Conservation (phyloP, 169 alveolate genomes). For the Pseudocohnilembus persalinus region DNA sequence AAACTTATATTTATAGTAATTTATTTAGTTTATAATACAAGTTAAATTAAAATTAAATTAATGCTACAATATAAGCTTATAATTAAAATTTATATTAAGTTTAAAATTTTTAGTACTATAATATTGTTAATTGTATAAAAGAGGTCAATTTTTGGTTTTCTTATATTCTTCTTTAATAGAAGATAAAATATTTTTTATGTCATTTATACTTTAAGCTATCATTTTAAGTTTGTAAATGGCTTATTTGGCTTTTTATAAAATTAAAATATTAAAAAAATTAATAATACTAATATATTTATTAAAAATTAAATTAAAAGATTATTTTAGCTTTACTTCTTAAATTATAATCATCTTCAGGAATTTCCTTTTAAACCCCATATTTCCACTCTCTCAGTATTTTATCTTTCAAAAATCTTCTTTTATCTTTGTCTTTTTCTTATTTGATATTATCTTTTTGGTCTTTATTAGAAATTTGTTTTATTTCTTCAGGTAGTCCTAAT, state of each 20-base stretch:
- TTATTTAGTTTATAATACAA: no score
- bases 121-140: no score
- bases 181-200: conserved; percentile 16
- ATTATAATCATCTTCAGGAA: conserved; percentile 34
- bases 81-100: no score
- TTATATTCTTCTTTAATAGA: conserved; percentile 12
- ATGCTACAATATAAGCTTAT: no score
- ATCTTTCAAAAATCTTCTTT: conserved; percentile 6
- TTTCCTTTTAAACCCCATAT: conserved; percentile 26
- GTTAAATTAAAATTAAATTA: no score
- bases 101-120: no score
- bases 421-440: conserved; percentile 6
- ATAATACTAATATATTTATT: no score
- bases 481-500: conserved; percentile 23
- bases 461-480: conserved; percentile 10
- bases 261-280: neutral
- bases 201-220: neutral
- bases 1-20: no score
- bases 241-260: conserved; percentile 1
- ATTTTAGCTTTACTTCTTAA: conserved; percentile 23
- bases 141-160: neutral
- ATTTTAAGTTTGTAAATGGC: conserved; percentile 12
- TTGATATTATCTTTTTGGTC: conserved; percentile 8
- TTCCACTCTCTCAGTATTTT: conserved; percentile 26
- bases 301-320: neutral